Evolutionary conservation across 2,329 filamentous ascomycete genomes (phyloP).

Genomic region (Lecanosticta acicola): DNA sequence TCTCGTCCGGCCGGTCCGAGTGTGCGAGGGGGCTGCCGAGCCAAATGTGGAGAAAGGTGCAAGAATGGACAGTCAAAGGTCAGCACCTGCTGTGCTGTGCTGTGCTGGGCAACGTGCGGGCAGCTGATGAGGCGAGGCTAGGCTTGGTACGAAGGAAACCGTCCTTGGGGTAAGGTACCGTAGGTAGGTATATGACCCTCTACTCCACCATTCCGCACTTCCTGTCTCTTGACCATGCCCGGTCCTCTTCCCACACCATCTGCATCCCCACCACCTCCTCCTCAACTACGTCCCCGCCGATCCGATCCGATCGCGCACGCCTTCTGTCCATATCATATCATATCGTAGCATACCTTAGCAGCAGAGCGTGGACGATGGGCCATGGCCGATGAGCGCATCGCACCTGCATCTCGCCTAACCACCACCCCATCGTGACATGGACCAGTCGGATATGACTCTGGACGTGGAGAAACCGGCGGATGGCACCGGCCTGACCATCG

Average conservation of each 20-base stretch:
- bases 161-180: neutral
- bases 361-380: too few relatives aligned
- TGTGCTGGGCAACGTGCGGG: too few relatives aligned
- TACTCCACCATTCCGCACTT: neutral
- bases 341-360: too few relatives aligned
- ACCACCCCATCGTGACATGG: neutral
- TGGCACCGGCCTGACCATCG: constrained; percentile 22
- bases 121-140: too few relatives aligned
- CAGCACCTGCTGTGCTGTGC: too few relatives aligned
- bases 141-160: too few relatives aligned
- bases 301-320: neutral
- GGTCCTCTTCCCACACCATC: neutral
- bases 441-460: constrained; percentile 17
- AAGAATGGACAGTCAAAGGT: neutral
- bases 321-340: too few relatives aligned
- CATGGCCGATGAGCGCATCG: neutral
- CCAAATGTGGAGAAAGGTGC: neutral
- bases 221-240: too few relatives aligned
- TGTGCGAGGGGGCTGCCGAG: neutral
- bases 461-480: constrained; percentile 26
- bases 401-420: neutral
- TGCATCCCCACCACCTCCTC: neutral
- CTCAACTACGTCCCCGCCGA: neutral
- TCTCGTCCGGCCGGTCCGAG: too few relatives aligned
- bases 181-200: neutral